Evolutionary conservation across 2,329 filamentous ascomycete genomes (phyloP), one percentile per base, ranked within the genome.

Genomic region (Fusarium sp.): DNA sequence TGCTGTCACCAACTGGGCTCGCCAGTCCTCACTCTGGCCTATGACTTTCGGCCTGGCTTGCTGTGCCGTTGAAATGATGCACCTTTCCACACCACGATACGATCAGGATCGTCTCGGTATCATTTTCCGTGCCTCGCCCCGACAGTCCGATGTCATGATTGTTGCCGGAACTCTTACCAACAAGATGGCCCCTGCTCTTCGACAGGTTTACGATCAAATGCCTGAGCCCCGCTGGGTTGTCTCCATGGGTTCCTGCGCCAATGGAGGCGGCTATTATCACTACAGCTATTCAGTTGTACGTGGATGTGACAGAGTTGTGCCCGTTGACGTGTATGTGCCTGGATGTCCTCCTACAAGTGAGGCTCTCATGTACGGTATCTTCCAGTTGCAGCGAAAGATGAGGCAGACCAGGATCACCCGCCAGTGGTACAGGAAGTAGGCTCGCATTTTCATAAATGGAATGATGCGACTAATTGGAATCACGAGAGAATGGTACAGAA

Each of bases 141-240:
- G 93, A 70, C 93, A 97, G 81, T 92, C 93, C 65, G 93, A 97
- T 80, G 91, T 97, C 72, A 96, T 97, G 93, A 96, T 97, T 76
- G 93, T 97, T 23, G 93, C 94, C 27, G 94, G 94, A 63, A 97
- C 94, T 30, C 87, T 97, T 67, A 97, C 93, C 74, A 97, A 97
- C 86, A 97, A 97, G 86, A 97, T 97, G 94, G 93, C 93, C 2
- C 93, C 94, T 4, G 94, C 94, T 34, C 84, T 97, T 77, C 87
- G 94, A 80, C 93, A 96, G 82, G 91, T 97, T 67, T 97, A 97
- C 83, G 94, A 97, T 81, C 94, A 97, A 85, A 97, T 97, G 93
- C 93, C 93, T 30, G 93, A 97, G 32, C 93, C 93, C 20, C 87
- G 92, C 77, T 97, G 93, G 93, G 93, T 95, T 74, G 80, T 89